Conservation (phyloP, 495 filamentous ascomycete genomes). For the Penicillium desertorum region DNA sequence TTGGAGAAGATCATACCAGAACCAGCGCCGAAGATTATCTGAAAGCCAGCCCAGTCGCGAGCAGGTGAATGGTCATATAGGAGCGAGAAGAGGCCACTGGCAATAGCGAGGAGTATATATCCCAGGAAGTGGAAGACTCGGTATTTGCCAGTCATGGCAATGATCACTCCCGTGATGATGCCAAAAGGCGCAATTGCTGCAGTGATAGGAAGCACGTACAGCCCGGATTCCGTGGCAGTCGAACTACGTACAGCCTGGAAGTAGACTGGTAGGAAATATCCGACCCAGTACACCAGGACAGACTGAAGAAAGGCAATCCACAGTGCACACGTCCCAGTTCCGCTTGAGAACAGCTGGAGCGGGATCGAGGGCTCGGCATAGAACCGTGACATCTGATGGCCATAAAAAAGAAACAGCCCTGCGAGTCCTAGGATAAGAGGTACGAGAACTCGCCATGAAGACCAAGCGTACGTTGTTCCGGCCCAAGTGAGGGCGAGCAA, state of each 20-base stretch:
- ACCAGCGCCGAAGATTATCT: slow-evolving; percentile 36
- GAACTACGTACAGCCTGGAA: slow-evolving; percentile 40
- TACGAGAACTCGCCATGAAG: slow-evolving; percentile 46
- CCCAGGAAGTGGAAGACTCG: slow-evolving; percentile 42
- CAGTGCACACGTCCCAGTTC: slow-evolving; percentile 17
- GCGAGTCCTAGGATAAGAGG: slow-evolving; percentile 29
- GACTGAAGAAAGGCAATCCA: slow-evolving; percentile 27
- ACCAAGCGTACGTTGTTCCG: slow-evolving; percentile 53
- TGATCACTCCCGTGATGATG: slow-evolving; percentile 28
- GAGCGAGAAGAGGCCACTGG: slow-evolving; percentile 40
- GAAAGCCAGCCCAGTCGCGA: slow-evolving; percentile 31
- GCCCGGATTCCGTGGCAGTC: slow-evolving; percentile 33
- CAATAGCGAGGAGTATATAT: slow-evolving; percentile 39
- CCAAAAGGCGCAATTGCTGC: slow-evolving; percentile 33
- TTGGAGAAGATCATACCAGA: slow-evolving; percentile 31
- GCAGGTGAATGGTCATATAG: slow-evolving; percentile 24
- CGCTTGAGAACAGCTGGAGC: slow-evolving; percentile 2
- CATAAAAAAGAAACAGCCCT: slow-evolving; percentile 15
- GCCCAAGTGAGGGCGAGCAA: slow-evolving; percentile 57
- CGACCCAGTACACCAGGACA: slow-evolving; percentile 27
- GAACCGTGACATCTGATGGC: slow-evolving; percentile 6
- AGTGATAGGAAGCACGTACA: slow-evolving; percentile 38
- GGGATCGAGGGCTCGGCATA: slow-evolving; percentile 5
- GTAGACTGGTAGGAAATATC: slow-evolving; percentile 50
- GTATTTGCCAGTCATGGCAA: slow-evolving; percentile 46